Conservation (phyloP, 2,329 filamentous ascomycete genomes). For the Didymellaceae sp. region DNA sequence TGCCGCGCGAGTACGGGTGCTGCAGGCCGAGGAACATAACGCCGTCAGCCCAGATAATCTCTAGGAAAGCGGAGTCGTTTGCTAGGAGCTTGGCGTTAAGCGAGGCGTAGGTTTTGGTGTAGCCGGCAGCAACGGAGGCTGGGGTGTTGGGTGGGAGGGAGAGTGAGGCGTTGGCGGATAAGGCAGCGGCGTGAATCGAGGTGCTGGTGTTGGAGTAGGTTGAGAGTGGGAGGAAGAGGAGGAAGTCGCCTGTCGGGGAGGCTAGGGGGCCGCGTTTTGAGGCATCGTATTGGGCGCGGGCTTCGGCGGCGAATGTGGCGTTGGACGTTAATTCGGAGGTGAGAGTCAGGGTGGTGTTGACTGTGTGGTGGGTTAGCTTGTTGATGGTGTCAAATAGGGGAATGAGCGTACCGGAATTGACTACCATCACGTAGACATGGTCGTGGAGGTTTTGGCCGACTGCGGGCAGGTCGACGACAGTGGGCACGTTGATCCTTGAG, state of each 20-base stretch:
- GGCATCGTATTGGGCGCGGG: constrained; percentile 23
- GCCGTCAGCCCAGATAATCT: constrained; percentile 32
- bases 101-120: constrained; percentile 21
- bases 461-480: constrained; percentile 33
- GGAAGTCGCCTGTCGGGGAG: constrained; percentile 29
- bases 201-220: constrained; percentile 26
- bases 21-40: constrained; percentile 24
- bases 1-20: constrained; percentile 37
- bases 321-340: constrained; percentile 19
- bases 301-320: constrained; percentile 30
- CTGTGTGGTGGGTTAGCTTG: constrained; percentile 2
- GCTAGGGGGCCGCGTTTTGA: constrained; percentile 22
- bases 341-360: constrained; percentile 21
- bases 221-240: constrained; percentile 30
- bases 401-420: constrained; percentile 20
- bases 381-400: too few species aligned
- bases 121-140: constrained; percentile 27
- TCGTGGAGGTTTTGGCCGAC: constrained; percentile 37
- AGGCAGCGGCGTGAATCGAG: constrained; percentile 23
- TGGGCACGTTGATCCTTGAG: constrained; percentile 24
- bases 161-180: constrained; percentile 19
- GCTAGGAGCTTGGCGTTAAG: constrained; percentile 27
- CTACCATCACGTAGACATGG: constrained; percentile 19
- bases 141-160: constrained; percentile 25
- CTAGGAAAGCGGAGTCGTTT: constrained; percentile 25